Percentiles rank a stretch among this genome's conserved stretches.
Conservation (phyloP, 2,329 filamentous ascomycete genomes). For the Hypoxylon sp. region DNA sequence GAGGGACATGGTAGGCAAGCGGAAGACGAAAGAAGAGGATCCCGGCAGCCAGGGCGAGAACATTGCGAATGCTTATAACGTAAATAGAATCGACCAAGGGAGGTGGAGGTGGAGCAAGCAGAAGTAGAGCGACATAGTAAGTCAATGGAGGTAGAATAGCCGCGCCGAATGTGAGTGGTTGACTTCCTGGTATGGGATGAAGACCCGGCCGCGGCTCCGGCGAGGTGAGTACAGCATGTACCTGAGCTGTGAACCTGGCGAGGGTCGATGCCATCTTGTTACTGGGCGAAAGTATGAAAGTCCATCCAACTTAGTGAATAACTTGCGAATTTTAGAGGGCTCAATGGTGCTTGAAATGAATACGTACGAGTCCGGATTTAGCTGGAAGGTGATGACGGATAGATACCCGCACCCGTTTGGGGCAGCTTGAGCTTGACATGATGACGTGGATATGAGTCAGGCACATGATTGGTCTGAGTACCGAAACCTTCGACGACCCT, state of each 20-base stretch:
- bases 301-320: no score
- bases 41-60: conserved; percentile 54
- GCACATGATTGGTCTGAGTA: conserved; percentile 19
- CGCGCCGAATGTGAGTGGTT: conserved; percentile 55
- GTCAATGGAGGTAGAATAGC: conserved; percentile 56
- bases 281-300: no score
- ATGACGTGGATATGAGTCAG: conserved; percentile 29
- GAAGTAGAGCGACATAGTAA: conserved; percentile 58
- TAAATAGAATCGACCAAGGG: conserved; percentile 49
- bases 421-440: background rate
- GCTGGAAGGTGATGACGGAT: background rate
- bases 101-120: conserved; percentile 56
- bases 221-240: conserved; percentile 46
- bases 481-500: background rate
- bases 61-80: conserved; percentile 52
- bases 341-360: background rate
- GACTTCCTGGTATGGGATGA: conserved; percentile 56
- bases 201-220: conserved; percentile 54
- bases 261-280: conserved; percentile 1
- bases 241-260: conserved; percentile 8
- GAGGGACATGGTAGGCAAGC: conserved; percentile 57
- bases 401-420: background rate
- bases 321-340: background rate
- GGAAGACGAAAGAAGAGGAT: conserved; percentile 58
- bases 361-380: background rate